These are phyloP conservation scores for Pilobolus umbonatus DNA, from an alignment of 192 early-diverging fungal species.

Conservation along the genomic window DNA sequence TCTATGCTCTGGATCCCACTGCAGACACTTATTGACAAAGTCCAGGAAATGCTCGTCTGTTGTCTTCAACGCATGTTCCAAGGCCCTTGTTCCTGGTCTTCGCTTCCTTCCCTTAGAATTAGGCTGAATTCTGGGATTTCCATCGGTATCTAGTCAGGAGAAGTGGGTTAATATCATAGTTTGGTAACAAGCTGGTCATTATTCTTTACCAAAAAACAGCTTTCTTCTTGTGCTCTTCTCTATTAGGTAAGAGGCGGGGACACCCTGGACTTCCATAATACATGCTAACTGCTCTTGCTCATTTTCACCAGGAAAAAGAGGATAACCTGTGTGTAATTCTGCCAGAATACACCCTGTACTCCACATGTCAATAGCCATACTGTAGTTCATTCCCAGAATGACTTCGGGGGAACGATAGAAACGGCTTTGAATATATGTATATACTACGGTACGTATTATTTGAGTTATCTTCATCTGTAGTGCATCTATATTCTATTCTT, in stretches of 20 bases:
- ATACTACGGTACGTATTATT: conserved; percentile 43
- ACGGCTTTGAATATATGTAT: conserved; percentile 93
- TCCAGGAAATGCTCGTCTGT: conserved; percentile 75
- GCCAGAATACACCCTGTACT: conserved; percentile 88
- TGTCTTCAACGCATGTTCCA: conserved; percentile 67
- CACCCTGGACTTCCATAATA: conserved; percentile 87
- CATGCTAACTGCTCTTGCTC: conserved; percentile 90
- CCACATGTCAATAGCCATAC: conserved; percentile 93
- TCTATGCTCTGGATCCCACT: conserved; percentile 70
- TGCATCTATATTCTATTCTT: neutral
- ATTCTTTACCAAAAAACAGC: conserved; percentile 85
- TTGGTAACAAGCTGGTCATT: too few species aligned
- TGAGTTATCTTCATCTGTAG: neutral
- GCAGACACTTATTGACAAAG: conserved; percentile 76
- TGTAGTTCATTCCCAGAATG: conserved; percentile 83
- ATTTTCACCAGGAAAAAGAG: conserved; percentile 94
- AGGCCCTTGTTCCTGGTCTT: conserved; percentile 65
- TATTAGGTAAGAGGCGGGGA: conserved; percentile 69
- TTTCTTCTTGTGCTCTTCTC: conserved; percentile 71
- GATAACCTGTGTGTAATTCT: conserved; percentile 82
- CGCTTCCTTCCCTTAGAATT: conserved; percentile 89
- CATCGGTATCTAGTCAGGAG: conserved; percentile 36
- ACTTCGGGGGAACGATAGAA: conserved; percentile 97
- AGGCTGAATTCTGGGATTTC: conserved; percentile 51
- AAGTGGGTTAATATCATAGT: too few species aligned